Base-by-base conservation (phyloP, 2,329 filamentous ascomycete genomes). In the Penicillium sp. region DNA sequence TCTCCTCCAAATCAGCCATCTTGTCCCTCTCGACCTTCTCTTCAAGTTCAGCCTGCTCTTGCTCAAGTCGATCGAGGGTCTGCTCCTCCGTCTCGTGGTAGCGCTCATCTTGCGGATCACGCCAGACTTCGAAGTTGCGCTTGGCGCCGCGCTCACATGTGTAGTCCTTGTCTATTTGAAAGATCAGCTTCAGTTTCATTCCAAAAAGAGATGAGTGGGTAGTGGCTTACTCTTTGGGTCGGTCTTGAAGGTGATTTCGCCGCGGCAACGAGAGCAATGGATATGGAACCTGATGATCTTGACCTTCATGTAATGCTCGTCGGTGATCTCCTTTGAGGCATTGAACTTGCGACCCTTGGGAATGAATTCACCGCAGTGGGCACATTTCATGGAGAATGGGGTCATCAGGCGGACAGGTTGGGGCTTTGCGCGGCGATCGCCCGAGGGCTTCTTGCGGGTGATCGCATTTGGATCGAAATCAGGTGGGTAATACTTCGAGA, bases 261-360 rank as follows among this genome's bases (percentile, higher is more conserved):
- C 84, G 36, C 79, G 84, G 72, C 92, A 96, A 40, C 89, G 76
- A 29, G 91, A 95, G 72, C 92, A 96, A 7, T 89, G 81, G 62
- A 92, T 95, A 72, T 91, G 93, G 76, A 97, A 96, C 27, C 87
- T 82, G 73, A 86, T 93, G 56, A 95, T 90, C 53, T 89, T 82
- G 54, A 97, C 95, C 41, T 81, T 81, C 39, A 95, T 82, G 74
- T 99, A 99, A 59, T 86, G 88, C 63, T 96, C 88, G 16, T 93
- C 87, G 0, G 89, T 89, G 0, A 88, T 95, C 66, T 96, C 90
- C 66, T 99, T 99, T 30, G 89, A 81, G 2, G 89, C 87, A 72
- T 97, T 97, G 79, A 97, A 97, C 65, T 96, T 97, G 53, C 91
- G 83, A 0, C 91, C 91, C 61, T 89, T 89, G 77, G 95, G 92